Evolutionary conservation across 495 filamentous ascomycete genomes (phyloP).

Genomic region (Acidiella bohemica): DNA sequence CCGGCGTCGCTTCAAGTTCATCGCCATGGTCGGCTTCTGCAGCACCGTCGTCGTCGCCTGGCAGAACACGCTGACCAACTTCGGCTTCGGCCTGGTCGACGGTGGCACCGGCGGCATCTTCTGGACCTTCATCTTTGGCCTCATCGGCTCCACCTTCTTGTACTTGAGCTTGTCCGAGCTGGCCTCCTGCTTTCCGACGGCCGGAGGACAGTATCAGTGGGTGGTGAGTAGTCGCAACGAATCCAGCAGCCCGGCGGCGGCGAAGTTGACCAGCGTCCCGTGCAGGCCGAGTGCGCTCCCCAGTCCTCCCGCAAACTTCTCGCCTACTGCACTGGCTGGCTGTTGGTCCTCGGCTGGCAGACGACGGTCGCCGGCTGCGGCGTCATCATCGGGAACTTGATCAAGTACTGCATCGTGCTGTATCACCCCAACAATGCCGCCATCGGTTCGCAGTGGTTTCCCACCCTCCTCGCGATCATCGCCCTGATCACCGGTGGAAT

Average conservation of each 20-base stretch:
- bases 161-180: conserved; percentile 1
- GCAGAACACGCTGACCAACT: conserved; percentile 3
- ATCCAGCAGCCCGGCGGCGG: too few species aligned
- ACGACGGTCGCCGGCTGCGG: not conserved
- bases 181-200: not conserved
- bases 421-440: conserved; percentile 13
- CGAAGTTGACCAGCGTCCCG: too few species aligned
- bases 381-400: conserved; percentile 8
- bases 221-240: conserved; percentile 11
- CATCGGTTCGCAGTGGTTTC: conserved; percentile 21
- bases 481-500: conserved; percentile 14
- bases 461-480: conserved; percentile 19
- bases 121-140: conserved; percentile 1
- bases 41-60: conserved; percentile 4
- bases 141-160: conserved; percentile 3
- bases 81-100: conserved; percentile 4
- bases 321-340: conserved; percentile 32
- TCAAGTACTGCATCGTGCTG: conserved; percentile 2
- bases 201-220: conserved; percentile 39
- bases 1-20: conserved; percentile 4
- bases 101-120: conserved; percentile 10
- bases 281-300: conserved; percentile 36
- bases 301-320: conserved; percentile 25
- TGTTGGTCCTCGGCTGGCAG: conserved; percentile 22
- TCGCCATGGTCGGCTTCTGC: conserved; percentile 4